These are phyloP conservation scores for Tarenaya hassleriana DNA, from an alignment of 345 rosid species.

Conservation along the genomic window DNA sequence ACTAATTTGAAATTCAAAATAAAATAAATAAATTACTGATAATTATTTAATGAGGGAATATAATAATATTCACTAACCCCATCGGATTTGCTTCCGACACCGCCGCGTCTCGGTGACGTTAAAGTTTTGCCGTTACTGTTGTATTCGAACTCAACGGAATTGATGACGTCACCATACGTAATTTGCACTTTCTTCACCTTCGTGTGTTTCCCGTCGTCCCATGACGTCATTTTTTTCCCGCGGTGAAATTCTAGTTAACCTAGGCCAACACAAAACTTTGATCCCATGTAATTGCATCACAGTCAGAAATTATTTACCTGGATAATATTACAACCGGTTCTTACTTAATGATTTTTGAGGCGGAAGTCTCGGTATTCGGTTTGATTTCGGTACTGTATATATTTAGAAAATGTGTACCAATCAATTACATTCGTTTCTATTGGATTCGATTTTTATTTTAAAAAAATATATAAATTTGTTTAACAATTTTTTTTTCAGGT, in stretches of 20 bases:
- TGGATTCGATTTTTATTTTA: too few relatives aligned
- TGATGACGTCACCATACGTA: slow-evolving; percentile 25
- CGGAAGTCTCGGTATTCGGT: too few relatives aligned
- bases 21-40: background rate
- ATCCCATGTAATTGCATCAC: background rate
- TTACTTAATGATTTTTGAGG: too few relatives aligned
- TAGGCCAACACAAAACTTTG: background rate
- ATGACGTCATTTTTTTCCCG: slow-evolving; percentile 14
- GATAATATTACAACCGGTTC: background rate
- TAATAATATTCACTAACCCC: slow-evolving; percentile 18
- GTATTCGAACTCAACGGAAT: slow-evolving; percentile 23
- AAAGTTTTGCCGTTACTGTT: slow-evolving; percentile 9
- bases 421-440: too few relatives aligned
- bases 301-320: too few relatives aligned
- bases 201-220: slow-evolving; percentile 30
- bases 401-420: too few relatives aligned
- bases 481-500: too few relatives aligned
- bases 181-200: slow-evolving; percentile 29
- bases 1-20: too few relatives aligned
- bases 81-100: slow-evolving; percentile 13
- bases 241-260: background rate
- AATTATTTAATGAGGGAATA: background rate
- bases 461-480: too few relatives aligned
- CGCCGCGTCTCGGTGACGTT: slow-evolving; percentile 17
- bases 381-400: too few relatives aligned